phyloP scores from a whole-genome alignment of 2,329 filamentous ascomycete species.

The Aspergillus sp. region DNA sequence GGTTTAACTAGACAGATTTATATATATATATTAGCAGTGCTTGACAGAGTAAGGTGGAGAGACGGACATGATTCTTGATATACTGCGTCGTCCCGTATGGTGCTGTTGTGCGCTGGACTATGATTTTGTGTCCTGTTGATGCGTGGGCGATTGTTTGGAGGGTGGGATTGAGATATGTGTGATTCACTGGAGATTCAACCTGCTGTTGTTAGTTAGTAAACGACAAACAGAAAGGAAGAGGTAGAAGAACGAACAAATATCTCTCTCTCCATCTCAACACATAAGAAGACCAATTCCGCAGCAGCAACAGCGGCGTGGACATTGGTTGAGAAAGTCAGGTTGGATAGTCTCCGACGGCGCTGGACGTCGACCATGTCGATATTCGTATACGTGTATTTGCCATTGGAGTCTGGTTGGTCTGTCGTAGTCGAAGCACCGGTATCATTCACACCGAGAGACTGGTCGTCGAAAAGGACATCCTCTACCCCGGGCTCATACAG shows the following conservation, averaged over 20 bases:
- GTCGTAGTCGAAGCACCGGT: not conserved
- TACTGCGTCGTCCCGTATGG: constrained; percentile 17
- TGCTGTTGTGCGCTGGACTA: constrained; percentile 20
- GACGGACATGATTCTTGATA: constrained; percentile 18
- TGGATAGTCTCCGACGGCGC: constrained; percentile 13
- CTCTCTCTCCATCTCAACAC: constrained; percentile 7
- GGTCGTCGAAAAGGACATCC: constrained; percentile 21
- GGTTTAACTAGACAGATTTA: constrained; percentile 14
- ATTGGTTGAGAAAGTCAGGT: constrained; percentile 22
- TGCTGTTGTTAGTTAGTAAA: not conserved
- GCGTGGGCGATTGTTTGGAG: constrained; percentile 20
- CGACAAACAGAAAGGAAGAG: not conserved
- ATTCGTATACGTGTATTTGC: too few relatives aligned
- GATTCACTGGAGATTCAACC: not conserved
- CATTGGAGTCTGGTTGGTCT: not conserved
- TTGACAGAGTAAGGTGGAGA: too few relatives aligned
- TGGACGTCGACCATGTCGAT: not conserved
- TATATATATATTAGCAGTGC: not conserved
- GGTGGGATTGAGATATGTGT: constrained; percentile 7
- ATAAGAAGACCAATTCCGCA: constrained; percentile 23
- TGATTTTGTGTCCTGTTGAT: constrained; percentile 19
- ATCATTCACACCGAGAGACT: not conserved
- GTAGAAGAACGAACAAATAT: not conserved
- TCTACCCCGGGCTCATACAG: constrained; percentile 29
- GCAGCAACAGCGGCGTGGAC: constrained; percentile 15